Conservation (phyloP, 768 basidiomycete species). For the Serendipita vermifera region DNA sequence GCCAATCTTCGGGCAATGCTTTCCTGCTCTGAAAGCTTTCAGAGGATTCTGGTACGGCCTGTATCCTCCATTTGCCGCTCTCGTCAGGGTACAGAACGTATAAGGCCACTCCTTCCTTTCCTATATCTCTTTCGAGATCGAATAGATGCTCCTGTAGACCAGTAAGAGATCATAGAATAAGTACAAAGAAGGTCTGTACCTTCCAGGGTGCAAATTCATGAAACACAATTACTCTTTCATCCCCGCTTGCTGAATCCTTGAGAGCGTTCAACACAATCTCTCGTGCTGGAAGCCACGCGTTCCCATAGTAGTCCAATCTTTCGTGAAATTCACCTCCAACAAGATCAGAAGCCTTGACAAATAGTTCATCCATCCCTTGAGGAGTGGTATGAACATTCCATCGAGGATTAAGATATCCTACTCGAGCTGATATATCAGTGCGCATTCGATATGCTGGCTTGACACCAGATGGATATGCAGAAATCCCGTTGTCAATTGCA, state of each 20-base stretch:
- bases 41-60: conserved; percentile 72
- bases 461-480: conserved; percentile 57
- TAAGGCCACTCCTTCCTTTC: conserved; percentile 43
- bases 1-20: conserved; percentile 85
- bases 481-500: conserved; percentile 89
- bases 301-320: conserved; percentile 66
- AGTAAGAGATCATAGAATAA: background rate
- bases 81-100: conserved; percentile 91
- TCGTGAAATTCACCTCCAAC: conserved; percentile 77
- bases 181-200: conserved; percentile 30
- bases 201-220: conserved; percentile 80
- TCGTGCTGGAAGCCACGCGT: conserved; percentile 87
- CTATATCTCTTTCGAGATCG: conserved; percentile 56
- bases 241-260: conserved; percentile 40
- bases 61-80: conserved; percentile 71
- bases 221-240: conserved; percentile 66
- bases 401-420: conserved; percentile 71
- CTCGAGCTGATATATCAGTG: conserved; percentile 77
- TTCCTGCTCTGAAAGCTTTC: conserved; percentile 87
- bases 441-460: conserved; percentile 54
- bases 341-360: conserved; percentile 64
- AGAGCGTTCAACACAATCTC: conserved; percentile 57
- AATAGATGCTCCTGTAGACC: conserved; percentile 71
- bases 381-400: conserved; percentile 57
- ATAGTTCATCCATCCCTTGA: conserved; percentile 40